Evolutionary conservation across 331 rosid species (phyloP).

Genomic region (Stylosanthes scabra): DNA sequence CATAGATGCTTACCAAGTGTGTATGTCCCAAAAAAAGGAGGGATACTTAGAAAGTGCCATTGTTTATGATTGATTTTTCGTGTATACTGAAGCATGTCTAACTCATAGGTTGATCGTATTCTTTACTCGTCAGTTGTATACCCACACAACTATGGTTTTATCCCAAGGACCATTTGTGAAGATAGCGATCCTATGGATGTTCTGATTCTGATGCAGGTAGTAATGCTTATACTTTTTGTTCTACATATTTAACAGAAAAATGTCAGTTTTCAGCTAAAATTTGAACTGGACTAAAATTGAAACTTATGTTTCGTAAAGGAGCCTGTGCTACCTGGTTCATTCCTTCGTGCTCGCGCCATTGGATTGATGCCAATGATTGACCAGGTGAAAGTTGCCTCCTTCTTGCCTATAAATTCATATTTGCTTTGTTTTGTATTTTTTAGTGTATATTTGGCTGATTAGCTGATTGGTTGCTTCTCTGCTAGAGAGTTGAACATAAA

Average conservation of each 20-base stretch:
- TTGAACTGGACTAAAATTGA: constrained; percentile 18
- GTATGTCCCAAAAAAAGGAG: too few relatives aligned
- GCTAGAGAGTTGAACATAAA: constrained; percentile 18
- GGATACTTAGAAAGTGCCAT: not conserved
- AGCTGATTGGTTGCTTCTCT: not conserved
- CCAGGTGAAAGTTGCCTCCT: constrained; percentile 62
- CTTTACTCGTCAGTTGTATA: constrained; percentile 98
- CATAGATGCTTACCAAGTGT: not conserved
- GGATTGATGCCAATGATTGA: constrained; percentile 99
- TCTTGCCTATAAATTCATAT: not conserved
- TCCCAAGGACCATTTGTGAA: constrained; percentile 94
- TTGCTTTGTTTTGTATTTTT: not conserved
- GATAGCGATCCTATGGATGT: constrained; percentile 99
- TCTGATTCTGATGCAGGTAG: constrained; percentile 94
- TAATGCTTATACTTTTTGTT: constrained; percentile 31
- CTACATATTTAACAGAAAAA: constrained; percentile 16
- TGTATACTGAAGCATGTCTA: constrained; percentile 33
- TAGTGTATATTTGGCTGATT: not conserved
- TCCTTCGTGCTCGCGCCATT: constrained; percentile 99
- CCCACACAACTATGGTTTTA: constrained; percentile 97
- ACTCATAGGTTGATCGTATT: constrained; percentile 80
- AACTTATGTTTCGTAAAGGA: constrained; percentile 56
- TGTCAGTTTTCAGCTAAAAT: constrained; percentile 29
- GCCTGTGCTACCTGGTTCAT: constrained; percentile 88
- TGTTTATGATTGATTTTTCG: constrained; percentile 21